Evolutionary conservation across 805 yeast genomes (phyloP).

Genomic region (Groenewaldozyma tartarivorans): DNA sequence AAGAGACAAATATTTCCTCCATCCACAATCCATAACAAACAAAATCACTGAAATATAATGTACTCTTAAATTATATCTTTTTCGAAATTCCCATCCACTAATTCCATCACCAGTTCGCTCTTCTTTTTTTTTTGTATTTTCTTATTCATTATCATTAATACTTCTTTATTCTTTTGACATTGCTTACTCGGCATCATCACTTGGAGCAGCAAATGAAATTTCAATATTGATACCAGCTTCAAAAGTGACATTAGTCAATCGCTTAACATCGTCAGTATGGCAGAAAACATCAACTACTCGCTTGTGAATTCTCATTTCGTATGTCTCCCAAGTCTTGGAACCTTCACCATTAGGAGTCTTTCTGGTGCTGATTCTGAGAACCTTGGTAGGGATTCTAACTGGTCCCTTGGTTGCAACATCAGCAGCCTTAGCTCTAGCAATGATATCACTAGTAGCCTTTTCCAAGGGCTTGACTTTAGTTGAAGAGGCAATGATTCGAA

Average conservation of each 20-base stretch:
- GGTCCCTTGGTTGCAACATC: slow-evolving; percentile 95
- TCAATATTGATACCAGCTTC: slow-evolving; percentile 98
- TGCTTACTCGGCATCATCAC: slow-evolving; percentile 13
- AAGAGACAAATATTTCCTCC: too few species aligned
- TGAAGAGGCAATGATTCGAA: slow-evolving; percentile 98
- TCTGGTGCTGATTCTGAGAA: slow-evolving; percentile 96
- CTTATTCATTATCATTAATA: slow-evolving; percentile 1
- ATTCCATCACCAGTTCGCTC: not conserved
- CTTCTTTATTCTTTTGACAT: slow-evolving; percentile 3
- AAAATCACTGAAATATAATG: not conserved
- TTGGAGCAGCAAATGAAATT: slow-evolving; percentile 31
- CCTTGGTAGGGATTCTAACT: slow-evolving; percentile 99
- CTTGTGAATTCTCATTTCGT: slow-evolving; percentile 99
- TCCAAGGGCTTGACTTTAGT: slow-evolving; percentile 98
- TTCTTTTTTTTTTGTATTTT: not conserved
- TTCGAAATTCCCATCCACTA: not conserved
- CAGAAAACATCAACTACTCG: slow-evolving; percentile 98
- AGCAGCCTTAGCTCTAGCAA: slow-evolving; percentile 76
- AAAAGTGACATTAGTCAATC: slow-evolving; percentile 94
- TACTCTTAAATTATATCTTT: not conserved
- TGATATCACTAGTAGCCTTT: slow-evolving; percentile 79
- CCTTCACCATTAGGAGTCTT: slow-evolving; percentile 99
- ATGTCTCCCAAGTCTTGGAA: slow-evolving; percentile 99
- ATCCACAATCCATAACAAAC: not conserved
- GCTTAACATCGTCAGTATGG: slow-evolving; percentile 86